Conservation (phyloP, 176 grass and related monocot species). For the Pharus latifolius region DNA sequence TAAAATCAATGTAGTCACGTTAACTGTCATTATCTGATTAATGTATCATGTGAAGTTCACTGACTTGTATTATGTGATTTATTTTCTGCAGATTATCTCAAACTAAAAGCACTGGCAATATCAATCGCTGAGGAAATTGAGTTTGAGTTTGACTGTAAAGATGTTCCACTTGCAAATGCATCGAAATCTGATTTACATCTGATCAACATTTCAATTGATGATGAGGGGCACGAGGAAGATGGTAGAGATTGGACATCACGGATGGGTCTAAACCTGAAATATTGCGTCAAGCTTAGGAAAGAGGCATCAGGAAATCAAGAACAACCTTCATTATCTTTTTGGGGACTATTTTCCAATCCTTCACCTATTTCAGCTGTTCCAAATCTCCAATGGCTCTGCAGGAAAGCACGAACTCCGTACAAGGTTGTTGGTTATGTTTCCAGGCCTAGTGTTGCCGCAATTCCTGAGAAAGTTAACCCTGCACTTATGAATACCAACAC, state of each 20-base stretch:
- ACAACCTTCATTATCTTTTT: conserved; percentile 52
- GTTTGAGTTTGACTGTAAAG: conserved; percentile 56
- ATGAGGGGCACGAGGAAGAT: conserved; percentile 74
- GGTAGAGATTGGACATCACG: conserved; percentile 83
- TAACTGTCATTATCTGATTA: neutral
- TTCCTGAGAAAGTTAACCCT: conserved; percentile 18
- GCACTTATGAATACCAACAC: conserved; percentile 12
- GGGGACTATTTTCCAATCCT: conserved; percentile 40
- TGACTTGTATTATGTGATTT: neutral
- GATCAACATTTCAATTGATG: conserved; percentile 95
- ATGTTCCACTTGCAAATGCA: conserved; percentile 67
- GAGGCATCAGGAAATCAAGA: conserved; percentile 51
- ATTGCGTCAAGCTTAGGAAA: conserved; percentile 81
- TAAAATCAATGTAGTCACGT: neutral
- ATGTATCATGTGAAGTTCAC: neutral
- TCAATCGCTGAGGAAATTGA: conserved; percentile 91
- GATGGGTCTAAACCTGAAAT: conserved; percentile 87
- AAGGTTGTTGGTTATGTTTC: conserved; percentile 48
- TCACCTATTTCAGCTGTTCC: conserved; percentile 40
- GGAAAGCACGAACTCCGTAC: conserved; percentile 67
- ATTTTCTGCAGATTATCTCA: conserved; percentile 66
- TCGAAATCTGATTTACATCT: conserved; percentile 57
- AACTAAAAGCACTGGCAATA: conserved; percentile 93
- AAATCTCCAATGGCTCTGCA: conserved; percentile 79
- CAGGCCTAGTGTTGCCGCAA: conserved; percentile 12